Evolutionary conservation across 2,329 filamentous ascomycete genomes (phyloP).

Genomic region (Aureobasidium melanogenum): DNA sequence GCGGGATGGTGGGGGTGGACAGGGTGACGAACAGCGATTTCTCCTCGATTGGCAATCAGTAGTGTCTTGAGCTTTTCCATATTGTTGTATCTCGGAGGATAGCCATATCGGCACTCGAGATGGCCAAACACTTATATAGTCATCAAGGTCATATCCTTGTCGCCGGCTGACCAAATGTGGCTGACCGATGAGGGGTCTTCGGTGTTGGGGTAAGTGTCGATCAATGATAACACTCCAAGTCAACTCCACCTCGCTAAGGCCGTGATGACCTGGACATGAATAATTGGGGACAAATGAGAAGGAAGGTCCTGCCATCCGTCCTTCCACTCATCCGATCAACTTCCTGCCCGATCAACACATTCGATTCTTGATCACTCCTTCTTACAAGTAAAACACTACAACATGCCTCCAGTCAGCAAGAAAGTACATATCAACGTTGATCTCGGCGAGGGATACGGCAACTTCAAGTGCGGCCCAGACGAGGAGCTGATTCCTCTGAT

Average conservation of each 20-base stretch:
- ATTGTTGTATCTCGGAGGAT: neutral
- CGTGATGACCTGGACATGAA: neutral
- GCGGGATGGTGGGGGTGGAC: neutral
- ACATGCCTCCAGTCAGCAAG: slow-evolving; percentile 42
- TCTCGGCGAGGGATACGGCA: slow-evolving; percentile 45
- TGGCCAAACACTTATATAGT: neutral
- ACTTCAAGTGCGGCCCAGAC: slow-evolving; percentile 47
- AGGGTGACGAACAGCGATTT: slow-evolving; percentile 13
- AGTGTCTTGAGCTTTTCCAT: slow-evolving; percentile 42
- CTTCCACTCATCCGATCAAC: neutral
- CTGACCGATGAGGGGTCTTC: slow-evolving; percentile 1
- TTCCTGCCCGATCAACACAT: neutral
- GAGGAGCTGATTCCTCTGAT: slow-evolving; percentile 53
- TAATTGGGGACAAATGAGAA: neutral
- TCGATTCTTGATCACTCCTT: neutral
- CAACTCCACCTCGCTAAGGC: neutral
- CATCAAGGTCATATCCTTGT: neutral
- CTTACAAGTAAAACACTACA: neutral
- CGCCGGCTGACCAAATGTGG: neutral
- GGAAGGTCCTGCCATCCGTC: neutral
- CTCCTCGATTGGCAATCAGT: slow-evolving; percentile 48
- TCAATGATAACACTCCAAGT: slow-evolving; percentile 3
- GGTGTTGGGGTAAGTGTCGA: slow-evolving; percentile 1
- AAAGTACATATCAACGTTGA: slow-evolving; percentile 47
- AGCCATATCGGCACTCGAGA: neutral